Conservation (phyloP, 345 rosid species). For the Excoecaria agallocha region DNA sequence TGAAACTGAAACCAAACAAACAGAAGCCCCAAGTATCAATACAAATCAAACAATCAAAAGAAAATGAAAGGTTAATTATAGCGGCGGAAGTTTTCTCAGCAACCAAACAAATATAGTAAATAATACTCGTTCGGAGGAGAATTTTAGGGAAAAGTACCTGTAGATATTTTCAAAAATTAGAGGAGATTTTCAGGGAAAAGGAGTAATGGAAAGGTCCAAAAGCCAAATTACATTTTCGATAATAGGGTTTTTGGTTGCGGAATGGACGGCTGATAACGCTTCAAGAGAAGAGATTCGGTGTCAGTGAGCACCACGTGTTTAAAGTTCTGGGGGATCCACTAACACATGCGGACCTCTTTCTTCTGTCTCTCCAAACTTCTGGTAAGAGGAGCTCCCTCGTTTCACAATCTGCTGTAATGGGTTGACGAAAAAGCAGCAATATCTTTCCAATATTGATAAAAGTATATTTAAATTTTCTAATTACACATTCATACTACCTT, state of each 20-base stretch:
- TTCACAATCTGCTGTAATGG: too few relatives aligned
- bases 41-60: neutral
- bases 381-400: too few relatives aligned
- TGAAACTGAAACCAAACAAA: neutral
- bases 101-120: constrained; percentile 2
- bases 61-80: neutral
- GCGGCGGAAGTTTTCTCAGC: neutral
- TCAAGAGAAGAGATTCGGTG: neutral
- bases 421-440: too few relatives aligned
- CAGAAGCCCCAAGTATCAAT: neutral
- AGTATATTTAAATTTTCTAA: too few relatives aligned
- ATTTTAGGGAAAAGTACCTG: neutral
- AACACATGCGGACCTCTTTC: too few relatives aligned
- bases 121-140: too few relatives aligned
- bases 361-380: too few relatives aligned
- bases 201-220: neutral
- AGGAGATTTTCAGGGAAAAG: neutral
- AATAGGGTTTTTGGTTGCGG: neutral
- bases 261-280: neutral
- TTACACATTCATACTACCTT: too few relatives aligned
- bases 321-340: neutral
- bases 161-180: too few relatives aligned
- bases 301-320: neutral
- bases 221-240: neutral
- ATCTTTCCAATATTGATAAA: too few relatives aligned